Evolutionary conservation across 169 alveolate genomes (phyloP), one percentile per base, ranked within the genome.

Genomic region (Plasmodium gallinaceum): DNA sequence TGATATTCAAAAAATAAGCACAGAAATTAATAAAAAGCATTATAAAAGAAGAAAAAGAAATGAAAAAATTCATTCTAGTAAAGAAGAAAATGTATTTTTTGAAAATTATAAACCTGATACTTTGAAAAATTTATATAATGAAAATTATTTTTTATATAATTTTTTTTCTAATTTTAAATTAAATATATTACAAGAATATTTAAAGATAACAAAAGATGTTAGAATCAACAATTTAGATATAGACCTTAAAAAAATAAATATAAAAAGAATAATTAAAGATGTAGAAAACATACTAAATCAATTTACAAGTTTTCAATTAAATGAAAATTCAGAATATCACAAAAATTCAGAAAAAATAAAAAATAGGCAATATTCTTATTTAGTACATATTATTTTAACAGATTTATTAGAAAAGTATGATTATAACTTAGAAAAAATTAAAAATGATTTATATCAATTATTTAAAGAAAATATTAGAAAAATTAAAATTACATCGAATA

Each of bases 391-490:
- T 46, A 68, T 83, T 45, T 37, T 42, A 51, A 52, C 91, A 22
- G 91, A 83, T 37, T 7, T 83, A 72, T 46, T 83, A 7, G 91
- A 83, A 83, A 83, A 69, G 26, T 83, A 83, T 83, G 91, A 83
- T 45, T 61, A 42, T 3, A 22, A 54, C 39, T 5, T 83, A 8
- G 91, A 83, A 2, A 16, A 14, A 9, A 22, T 69, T 7, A 83
- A 42, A 39, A 71, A 46, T 22, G 26, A 83, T 7, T 68, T 83
- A 18, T 83, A 68, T 26, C 80, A 66, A 7, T 0, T 45, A 12
- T 83, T 32, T 45, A 83, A 71, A 68, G 74, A 83, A 60, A 60
- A 71, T 43, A 83, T 83, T 14, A 68, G 58, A 62, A 83, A 69
- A 69, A 69, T 83, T 65, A 66, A 83, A 66, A 69, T 69, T 24